Percentiles rank a stretch among this genome's conserved stretches.
Evolutionary conservation across 306 rosid genomes (phyloP).

Genomic region (Cicer cuneatum): DNA sequence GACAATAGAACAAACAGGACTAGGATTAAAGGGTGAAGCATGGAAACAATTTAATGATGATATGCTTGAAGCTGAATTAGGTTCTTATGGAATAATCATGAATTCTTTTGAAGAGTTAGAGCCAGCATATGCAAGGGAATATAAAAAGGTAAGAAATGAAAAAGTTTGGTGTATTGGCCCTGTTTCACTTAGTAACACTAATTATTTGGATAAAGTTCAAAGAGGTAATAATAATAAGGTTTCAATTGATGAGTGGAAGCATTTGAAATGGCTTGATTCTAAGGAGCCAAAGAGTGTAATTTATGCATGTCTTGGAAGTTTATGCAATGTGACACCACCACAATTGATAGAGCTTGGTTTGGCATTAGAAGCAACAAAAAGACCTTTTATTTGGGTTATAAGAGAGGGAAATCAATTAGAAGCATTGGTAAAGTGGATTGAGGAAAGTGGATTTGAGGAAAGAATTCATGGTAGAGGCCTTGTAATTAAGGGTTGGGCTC

Average conservation of each 20-base stretch:
- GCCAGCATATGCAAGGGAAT: constrained; percentile 48
- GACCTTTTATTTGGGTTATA: constrained; percentile 65
- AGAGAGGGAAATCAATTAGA: constrained; percentile 43
- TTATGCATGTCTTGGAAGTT: constrained; percentile 68
- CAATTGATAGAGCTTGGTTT: constrained; percentile 55
- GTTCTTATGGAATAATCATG: constrained; percentile 49
- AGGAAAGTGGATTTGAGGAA: constrained; percentile 51
- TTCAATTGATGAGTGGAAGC: constrained; percentile 42
- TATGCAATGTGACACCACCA: constrained; percentile 30
- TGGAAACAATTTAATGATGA: background rate
- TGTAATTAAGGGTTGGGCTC: constrained; percentile 67
- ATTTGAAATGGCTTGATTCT: constrained; percentile 61
- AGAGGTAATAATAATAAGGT: constrained; percentile 61
- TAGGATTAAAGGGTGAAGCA: background rate
- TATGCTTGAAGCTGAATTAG: constrained; percentile 47
- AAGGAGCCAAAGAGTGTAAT: constrained; percentile 49
- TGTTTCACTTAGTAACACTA: constrained; percentile 48
- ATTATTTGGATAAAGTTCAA: constrained; percentile 54
- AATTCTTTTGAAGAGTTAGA: constrained; percentile 75
- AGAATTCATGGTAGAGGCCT: constrained; percentile 48
- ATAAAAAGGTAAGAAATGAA: constrained; percentile 45
- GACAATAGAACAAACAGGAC: constrained; percentile 38
- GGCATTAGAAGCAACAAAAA: constrained; percentile 61
- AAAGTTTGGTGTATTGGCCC: constrained; percentile 73
- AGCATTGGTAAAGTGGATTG: constrained; percentile 50